Base-by-base conservation (phyloP, 2,329 filamentous ascomycete genomes). In the Plectosphaerella sp. region DNA sequence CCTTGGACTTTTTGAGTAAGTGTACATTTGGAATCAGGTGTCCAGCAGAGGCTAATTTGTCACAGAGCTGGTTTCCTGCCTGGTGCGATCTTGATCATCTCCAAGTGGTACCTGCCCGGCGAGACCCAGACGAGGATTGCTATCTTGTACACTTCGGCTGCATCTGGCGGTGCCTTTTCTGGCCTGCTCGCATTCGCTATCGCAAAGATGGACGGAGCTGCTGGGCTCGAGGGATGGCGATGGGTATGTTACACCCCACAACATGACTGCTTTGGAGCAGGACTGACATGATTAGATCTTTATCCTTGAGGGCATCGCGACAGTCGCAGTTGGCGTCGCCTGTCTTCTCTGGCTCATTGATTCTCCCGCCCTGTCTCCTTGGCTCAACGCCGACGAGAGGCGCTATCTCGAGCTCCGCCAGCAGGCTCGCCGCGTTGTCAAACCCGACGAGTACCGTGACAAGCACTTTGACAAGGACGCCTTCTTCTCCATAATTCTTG, bases 331-430 rank as follows among this genome's bases (percentile, higher is more conserved):
- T 9, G 68, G 64, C 2, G 45, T 67, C 49, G 54, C 61, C 35
- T 75, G 72, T 62, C 72, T 73, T 60, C 71, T 78, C 58, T 66
- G 82, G 3, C 71, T 76, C 18, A 75, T 68, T 18, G 72, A 76
- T 59, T 69, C 65, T 2, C 72, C 73, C 1, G 60, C 64, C 1
- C 60, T 68, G 1, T 69, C 66, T 0, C 49, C 58, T 3, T 74
- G 70, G 67, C 68, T 75, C 2, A 64, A 62, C 1, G 49, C 63
- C 1, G 70, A 73, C 16, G 70, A 74, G 59, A 70, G 70, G 39
- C 66, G 69, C 12, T 73, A 65, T 43, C 62, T 73, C 2, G 67
- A 72, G 49, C 63, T 74, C 1, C 65, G 68, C 1, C 67, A 70
- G 53, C 37, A 67, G n/a, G 63, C 65, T 6, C 58, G 68, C 8